A percentile compares a stretch with the other conserved stretches of the same genome.
Evolutionary conservation across 495 filamentous ascomycete genomes (phyloP).

Genomic region (Daldinia loculata): DNA sequence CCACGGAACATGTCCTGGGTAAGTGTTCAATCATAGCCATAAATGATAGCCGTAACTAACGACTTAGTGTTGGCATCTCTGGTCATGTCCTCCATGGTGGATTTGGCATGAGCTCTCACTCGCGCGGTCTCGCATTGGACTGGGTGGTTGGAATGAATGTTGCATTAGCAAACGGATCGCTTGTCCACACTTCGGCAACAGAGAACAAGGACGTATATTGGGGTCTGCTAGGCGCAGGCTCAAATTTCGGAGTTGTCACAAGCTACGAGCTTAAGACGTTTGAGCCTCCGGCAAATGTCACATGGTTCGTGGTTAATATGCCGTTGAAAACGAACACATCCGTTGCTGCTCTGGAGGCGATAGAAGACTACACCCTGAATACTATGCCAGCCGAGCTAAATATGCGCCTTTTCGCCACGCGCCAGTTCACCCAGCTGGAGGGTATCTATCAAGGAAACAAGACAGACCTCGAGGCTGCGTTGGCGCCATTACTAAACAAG

Average conservation of each 20-base stretch:
- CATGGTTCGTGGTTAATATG: slow-evolving; percentile 51
- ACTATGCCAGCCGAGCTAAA: slow-evolving; percentile 56
- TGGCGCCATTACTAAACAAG: slow-evolving; percentile 50
- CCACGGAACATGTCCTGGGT: slow-evolving; percentile 60
- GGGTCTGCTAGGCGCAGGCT: slow-evolving; percentile 55
- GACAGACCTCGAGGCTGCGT: slow-evolving; percentile 45
- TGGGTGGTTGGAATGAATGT: slow-evolving; percentile 54
- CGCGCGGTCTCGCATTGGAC: slow-evolving; percentile 55
- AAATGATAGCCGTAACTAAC: slow-evolving; percentile 15
- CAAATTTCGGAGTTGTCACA: slow-evolving; percentile 54
- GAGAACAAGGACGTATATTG: slow-evolving; percentile 56
- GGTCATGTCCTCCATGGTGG: slow-evolving; percentile 58
- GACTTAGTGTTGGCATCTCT: slow-evolving; percentile 52
- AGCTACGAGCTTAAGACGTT: slow-evolving; percentile 56
- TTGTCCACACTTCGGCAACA: slow-evolving; percentile 51
- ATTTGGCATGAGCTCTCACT: slow-evolving; percentile 57
- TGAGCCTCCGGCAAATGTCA: slow-evolving; percentile 52
- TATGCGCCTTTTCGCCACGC: slow-evolving; percentile 54
- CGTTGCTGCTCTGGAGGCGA: slow-evolving; percentile 46
- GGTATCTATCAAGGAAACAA: slow-evolving; percentile 54
- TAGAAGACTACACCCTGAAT: slow-evolving; percentile 51
- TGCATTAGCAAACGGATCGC: slow-evolving; percentile 53
- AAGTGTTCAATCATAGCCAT: slow-evolving; percentile 29
- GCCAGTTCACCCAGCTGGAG: slow-evolving; percentile 52
- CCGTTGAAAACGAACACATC: slow-evolving; percentile 49